A percentile compares a stretch with the other conserved stretches of the same genome.
Evolutionary conservation across 1,284 basidiomycete genomes (phyloP).

Genomic region (Tremellales sp.): DNA sequence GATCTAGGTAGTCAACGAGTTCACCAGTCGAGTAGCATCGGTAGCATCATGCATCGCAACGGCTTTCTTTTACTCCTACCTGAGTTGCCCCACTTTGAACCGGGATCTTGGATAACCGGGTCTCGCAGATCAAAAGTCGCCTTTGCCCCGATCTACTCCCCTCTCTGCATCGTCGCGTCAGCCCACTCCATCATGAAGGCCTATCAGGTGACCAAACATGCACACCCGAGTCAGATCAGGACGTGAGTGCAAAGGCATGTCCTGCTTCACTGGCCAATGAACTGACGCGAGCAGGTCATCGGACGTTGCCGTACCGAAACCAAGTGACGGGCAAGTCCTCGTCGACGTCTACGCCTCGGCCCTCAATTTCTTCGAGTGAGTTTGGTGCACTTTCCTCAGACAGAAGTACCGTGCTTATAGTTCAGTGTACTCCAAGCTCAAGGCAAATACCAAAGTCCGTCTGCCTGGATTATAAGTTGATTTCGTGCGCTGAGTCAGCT

Average conservation of each 20-base stretch:
- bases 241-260: slow-evolving; percentile 52
- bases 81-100: neutral
- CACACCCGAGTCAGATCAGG: slow-evolving; percentile 66
- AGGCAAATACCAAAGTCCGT: slow-evolving; percentile 72
- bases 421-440: slow-evolving; percentile 68
- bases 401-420: slow-evolving; percentile 3
- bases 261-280: neutral
- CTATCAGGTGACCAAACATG: slow-evolving; percentile 66
- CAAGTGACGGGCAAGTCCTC: slow-evolving; percentile 61
- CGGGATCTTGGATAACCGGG: too few species aligned
- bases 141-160: too few species aligned
- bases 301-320: slow-evolving; percentile 60
- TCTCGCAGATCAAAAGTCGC: too few species aligned
- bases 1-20: slow-evolving; percentile 21
- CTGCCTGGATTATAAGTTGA: neutral
- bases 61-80: too few species aligned
- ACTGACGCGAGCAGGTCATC: slow-evolving; percentile 33
- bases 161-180: too few species aligned
- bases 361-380: slow-evolving; percentile 45
- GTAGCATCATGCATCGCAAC: too few species aligned
- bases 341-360: slow-evolving; percentile 65
- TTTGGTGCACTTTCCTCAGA: neutral
- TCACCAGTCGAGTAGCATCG: too few species aligned
- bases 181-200: slow-evolving; percentile 69
- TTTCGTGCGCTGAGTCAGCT: neutral